Conservation (phyloP, 2,329 filamentous ascomycete species). For the Cryphonectria naterciae region DNA sequence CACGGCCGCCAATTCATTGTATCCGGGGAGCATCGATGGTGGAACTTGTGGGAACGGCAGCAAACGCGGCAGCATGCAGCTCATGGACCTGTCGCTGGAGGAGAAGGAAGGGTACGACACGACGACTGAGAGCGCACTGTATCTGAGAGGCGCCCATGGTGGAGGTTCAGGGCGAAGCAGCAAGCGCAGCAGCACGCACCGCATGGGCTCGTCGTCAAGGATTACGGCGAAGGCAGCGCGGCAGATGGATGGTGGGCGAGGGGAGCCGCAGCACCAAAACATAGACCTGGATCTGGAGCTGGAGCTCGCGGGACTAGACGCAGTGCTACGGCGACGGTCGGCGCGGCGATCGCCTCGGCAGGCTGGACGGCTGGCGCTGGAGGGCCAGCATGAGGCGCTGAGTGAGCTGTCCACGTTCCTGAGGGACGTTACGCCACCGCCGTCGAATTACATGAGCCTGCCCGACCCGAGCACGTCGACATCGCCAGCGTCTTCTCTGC, state of each 20-base stretch:
- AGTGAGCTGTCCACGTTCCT: constrained; percentile 53
- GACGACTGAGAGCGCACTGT: constrained; percentile 11
- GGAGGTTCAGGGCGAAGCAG: constrained; percentile 10
- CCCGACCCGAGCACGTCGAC: constrained; percentile 36
- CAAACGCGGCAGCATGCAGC: background rate
- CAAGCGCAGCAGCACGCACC: constrained; percentile 4
- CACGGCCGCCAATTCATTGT: constrained; percentile 16
- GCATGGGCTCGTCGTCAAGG: constrained; percentile 8
- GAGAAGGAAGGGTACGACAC: constrained; percentile 17
- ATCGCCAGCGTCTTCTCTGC: constrained; percentile 17
- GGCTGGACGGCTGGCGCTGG: constrained; percentile 5
- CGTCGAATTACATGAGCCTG: constrained; percentile 55
- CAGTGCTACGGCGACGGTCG: constrained; percentile 11
- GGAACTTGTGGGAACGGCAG: background rate
- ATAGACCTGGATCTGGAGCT: background rate
- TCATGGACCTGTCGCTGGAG: background rate
- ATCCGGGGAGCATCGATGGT: constrained; percentile 10
- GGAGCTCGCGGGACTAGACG: constrained; percentile 10
- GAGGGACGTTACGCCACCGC: constrained; percentile 52
- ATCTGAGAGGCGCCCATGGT: constrained; percentile 16
- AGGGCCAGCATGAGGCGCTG: constrained; percentile 34
- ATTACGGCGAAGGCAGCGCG: constrained; percentile 26
- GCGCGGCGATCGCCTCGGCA: background rate
- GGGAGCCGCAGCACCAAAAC: background rate
- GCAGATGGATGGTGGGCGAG: constrained; percentile 26